Evolutionary conservation across 495 filamentous ascomycete species (phyloP).

Genomic region (Paragyromitra xinjiangensis): DNA sequence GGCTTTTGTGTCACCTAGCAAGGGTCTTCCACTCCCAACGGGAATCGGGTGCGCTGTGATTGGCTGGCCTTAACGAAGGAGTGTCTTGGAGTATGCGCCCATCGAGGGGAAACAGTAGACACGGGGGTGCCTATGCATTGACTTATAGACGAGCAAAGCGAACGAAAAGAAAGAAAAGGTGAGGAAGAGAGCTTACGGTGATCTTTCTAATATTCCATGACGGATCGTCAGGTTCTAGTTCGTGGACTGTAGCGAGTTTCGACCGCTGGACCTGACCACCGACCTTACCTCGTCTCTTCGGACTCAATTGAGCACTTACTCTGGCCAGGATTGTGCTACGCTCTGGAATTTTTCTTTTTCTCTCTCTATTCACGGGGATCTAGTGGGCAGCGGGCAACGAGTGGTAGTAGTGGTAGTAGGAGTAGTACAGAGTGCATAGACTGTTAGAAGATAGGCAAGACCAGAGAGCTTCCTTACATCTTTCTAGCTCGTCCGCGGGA

Average conservation of each 20-base stretch:
- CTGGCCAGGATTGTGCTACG: constrained; percentile 10
- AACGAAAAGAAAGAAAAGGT: not conserved
- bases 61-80: constrained; percentile 45
- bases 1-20: constrained; percentile 39
- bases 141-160: constrained; percentile 33
- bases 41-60: constrained; percentile 3
- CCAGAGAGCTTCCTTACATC: not conserved
- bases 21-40: constrained; percentile 22
- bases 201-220: not conserved
- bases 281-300: constrained; percentile 34
- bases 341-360: constrained; percentile 1
- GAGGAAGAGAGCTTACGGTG: not conserved
- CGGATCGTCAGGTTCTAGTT: constrained; percentile 9
- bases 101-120: constrained; percentile 9
- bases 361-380: not conserved
- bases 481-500: constrained; percentile 4
- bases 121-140: constrained; percentile 16
- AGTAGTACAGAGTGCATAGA: not conserved
- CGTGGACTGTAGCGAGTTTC: constrained; percentile 18
- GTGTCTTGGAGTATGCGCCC: constrained; percentile 24
- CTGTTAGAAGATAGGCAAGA: not conserved
- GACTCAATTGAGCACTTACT: constrained; percentile 39
- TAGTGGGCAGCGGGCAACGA: not conserved
- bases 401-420: not conserved
- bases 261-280: not conserved